Conservation (phyloP, 1,284 basidiomycete genomes). For the Heterobasidion occidentale region DNA sequence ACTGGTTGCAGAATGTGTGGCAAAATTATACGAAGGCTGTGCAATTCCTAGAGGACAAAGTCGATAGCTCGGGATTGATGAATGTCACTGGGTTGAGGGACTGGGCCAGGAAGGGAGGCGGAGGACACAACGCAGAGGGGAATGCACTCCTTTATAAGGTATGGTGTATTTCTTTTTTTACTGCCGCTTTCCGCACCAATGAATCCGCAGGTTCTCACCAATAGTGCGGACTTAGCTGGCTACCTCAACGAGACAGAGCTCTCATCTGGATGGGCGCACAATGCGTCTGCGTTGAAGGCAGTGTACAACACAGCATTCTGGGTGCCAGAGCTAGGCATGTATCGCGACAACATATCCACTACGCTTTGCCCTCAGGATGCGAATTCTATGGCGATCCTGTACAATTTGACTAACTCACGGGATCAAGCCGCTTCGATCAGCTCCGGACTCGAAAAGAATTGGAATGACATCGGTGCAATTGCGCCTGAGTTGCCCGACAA, state of each 20-base stretch:
- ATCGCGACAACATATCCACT: conserved; percentile 35
- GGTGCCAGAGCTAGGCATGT: conserved; percentile 34
- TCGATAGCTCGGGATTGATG: conserved; percentile 37
- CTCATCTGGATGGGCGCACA: conserved; percentile 26
- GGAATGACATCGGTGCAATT: conserved; percentile 40
- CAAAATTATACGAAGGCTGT: conserved; percentile 44
- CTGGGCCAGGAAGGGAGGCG: conserved; percentile 40
- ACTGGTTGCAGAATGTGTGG: conserved; percentile 36
- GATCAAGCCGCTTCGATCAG: conserved; percentile 35
- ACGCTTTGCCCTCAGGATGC: conserved; percentile 42
- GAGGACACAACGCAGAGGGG: conserved; percentile 39
- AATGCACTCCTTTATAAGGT: conserved; percentile 42
- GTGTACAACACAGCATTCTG: conserved; percentile 37
- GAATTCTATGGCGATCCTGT: conserved; percentile 43
- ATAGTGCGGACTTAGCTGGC: conserved; percentile 37
- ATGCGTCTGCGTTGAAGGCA: conserved; percentile 34
- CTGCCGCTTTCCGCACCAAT: background rate
- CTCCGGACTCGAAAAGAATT: conserved; percentile 34
- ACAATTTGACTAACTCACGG: conserved; percentile 33
- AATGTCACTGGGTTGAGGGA: conserved; percentile 39
- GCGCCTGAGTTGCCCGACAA: conserved; percentile 45
- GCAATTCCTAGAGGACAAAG: conserved; percentile 33
- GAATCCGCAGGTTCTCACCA: conserved; percentile 31
- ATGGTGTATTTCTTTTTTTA: background rate
- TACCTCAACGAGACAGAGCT: conserved; percentile 28